A percentile compares a stretch with the other conserved stretches of the same genome.
phyloP scores from a whole-genome alignment of 805 yeast genomes.

The Naumovozyma baii region DNA sequence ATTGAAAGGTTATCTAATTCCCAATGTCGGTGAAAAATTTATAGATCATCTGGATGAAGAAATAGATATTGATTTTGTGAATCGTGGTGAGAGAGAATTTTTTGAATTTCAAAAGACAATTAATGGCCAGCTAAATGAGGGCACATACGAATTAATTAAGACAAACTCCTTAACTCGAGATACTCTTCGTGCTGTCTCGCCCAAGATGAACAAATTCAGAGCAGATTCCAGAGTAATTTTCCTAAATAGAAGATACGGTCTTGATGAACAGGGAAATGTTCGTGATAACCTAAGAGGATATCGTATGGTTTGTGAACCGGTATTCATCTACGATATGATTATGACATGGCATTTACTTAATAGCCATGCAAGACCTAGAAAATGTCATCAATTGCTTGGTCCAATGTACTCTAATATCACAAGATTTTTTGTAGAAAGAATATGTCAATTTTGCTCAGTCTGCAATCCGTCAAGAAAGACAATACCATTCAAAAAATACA shows the following conservation, averaged over 20 bases:
- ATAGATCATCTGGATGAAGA: slow-evolving; percentile 9
- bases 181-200: slow-evolving; percentile 7
- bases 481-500: slow-evolving; percentile 8
- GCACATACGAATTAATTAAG: slow-evolving; percentile 19
- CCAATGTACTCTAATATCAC: slow-evolving; percentile 22
- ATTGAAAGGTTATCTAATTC: slow-evolving; percentile 5
- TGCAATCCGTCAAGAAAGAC: slow-evolving; percentile 17
- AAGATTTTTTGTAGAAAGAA: slow-evolving; percentile 11
- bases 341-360: slow-evolving; percentile 28
- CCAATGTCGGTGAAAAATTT: slow-evolving; percentile 13
- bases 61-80: slow-evolving; percentile 12
- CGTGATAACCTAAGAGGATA: slow-evolving; percentile 18
- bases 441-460: slow-evolving; percentile 21
- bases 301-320: slow-evolving; percentile 25
- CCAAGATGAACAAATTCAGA: not conserved
- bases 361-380: slow-evolving; percentile 14
- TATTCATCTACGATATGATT: slow-evolving; percentile 19
- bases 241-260: slow-evolving; percentile 19
- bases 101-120: slow-evolving; percentile 13
- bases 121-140: slow-evolving; percentile 22
- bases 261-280: slow-evolving; percentile 14
- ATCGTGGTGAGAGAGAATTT: slow-evolving; percentile 19
- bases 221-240: slow-evolving; percentile 15
- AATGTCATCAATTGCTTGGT: slow-evolving; percentile 11
- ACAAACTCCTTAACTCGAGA: slow-evolving; percentile 14